These are phyloP conservation scores for Moelleriella libera DNA, from an alignment of 2,329 filamentous ascomycete genomes.

Conservation along the genomic window DNA sequence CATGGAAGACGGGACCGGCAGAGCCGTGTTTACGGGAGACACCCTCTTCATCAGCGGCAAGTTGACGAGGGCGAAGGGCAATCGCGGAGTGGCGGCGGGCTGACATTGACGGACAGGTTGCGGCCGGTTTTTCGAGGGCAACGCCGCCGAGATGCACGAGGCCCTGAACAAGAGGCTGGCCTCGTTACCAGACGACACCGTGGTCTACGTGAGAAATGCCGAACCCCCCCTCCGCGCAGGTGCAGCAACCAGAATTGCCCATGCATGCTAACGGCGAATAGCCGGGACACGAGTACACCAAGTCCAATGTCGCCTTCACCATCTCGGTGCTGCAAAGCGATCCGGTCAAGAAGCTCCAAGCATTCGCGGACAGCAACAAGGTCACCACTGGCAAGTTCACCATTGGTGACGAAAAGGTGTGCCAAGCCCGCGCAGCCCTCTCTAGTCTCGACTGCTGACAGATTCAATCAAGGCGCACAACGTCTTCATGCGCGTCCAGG, in stretches of 20 bases:
- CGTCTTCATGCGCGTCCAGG: slow-evolving; percentile 83
- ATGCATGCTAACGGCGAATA: slow-evolving; percentile 17
- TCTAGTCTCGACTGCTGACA: not conserved
- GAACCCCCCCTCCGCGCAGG: not conserved
- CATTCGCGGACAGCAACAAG: slow-evolving; percentile 64
- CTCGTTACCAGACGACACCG: slow-evolving; percentile 74
- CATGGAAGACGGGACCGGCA: slow-evolving; percentile 63
- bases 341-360: slow-evolving; percentile 61
- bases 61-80: slow-evolving; percentile 1
- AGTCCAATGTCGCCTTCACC: slow-evolving; percentile 82
- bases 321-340: slow-evolving; percentile 61
- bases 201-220: slow-evolving; percentile 56
- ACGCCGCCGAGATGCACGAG: slow-evolving; percentile 77
- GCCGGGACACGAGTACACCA: slow-evolving; percentile 98
- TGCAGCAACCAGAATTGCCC: not conserved
- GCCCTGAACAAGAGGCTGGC: slow-evolving; percentile 79
- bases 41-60: slow-evolving; percentile 86
- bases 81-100: not conserved
- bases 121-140: slow-evolving; percentile 92
- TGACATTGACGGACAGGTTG: slow-evolving; percentile 44
- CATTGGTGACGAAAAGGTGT: slow-evolving; percentile 90
- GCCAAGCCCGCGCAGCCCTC: slow-evolving; percentile 3
- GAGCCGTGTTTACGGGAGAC: slow-evolving; percentile 87
- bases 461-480: slow-evolving; percentile 57
- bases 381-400: slow-evolving; percentile 94